Base-by-base conservation (phyloP, 2,329 filamentous ascomycete genomes). In the Achaetomium macrosporum region DNA sequence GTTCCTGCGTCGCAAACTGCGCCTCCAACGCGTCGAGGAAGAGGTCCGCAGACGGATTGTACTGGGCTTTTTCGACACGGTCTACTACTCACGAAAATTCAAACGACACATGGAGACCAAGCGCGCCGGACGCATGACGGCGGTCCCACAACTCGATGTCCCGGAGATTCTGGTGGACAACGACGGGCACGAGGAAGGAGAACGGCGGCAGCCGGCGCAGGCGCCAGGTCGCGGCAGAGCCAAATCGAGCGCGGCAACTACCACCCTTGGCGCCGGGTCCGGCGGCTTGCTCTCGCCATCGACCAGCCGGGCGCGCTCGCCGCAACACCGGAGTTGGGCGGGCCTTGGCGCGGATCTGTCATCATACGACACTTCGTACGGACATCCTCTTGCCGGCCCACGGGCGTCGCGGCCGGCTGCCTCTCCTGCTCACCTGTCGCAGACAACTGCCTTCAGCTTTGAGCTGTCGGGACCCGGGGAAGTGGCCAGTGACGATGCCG, bases 21-120 rank as follows among this genome's bases (percentile, higher is more conserved):
- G 92, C 49, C 77, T 99, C 44, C 92, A 97, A 68, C 86, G 92
- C 56, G 92, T 99, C 1, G 90, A 99, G 63, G 92, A 99, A 69
- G 90, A 93, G 61, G 90, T 97, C 41, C 87, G 90, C 53, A 84
- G 95, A 53, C 88, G 92, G 58, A 84, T 91, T 29, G 93, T 99
- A 10, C 81, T 93, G 41, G 90, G 91, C 39, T 99, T 99, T 73
- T 97, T 99, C 69, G 88, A 97, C 67, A 97, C 91, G 13, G 71
- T 93, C 58, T 88, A 92, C 71, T 96, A 89, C 84, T 83, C 86
- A 39, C 84, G 91, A 42, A 79, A 82, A 60, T 96, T 96, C 76
- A 85, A 88, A 61, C 83, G 83, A 49, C 79, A 84, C 53, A 76
- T 89, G 66, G 84, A 90, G 36, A 77, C 76, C 54, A 90, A 90